Percentiles rank a stretch among this genome's conserved stretches.
Evolutionary conservation across 2,329 filamentous ascomycete species (phyloP).

Genomic region (Botrytis hyacinthi): DNA sequence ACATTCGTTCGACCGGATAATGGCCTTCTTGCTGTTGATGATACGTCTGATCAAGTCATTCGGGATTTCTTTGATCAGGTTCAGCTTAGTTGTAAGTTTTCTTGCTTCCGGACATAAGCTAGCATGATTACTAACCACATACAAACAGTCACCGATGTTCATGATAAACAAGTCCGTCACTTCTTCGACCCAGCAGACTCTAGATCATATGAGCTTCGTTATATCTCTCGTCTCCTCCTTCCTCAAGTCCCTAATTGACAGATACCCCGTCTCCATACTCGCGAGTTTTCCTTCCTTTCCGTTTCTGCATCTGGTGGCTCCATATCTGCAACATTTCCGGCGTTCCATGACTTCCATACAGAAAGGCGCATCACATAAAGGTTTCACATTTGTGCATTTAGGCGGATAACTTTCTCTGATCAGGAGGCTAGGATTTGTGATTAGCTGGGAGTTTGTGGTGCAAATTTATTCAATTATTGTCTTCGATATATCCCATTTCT

Average conservation of each 20-base stretch:
- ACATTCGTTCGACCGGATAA: constrained; percentile 46
- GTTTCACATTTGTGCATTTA: constrained; percentile 10
- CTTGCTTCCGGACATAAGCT: no score
- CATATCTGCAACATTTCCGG: constrained; percentile 11
- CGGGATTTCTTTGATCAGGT: constrained; percentile 55
- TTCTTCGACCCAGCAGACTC: constrained; percentile 41
- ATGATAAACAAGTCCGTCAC: constrained; percentile 36
- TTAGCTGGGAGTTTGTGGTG: constrained; percentile 14
- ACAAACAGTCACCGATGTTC: constrained; percentile 34
- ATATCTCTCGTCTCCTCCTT: constrained; percentile 49
- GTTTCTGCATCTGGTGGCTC: background rate
- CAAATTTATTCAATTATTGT: background rate
- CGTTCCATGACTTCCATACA: constrained; percentile 10
- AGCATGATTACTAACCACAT: constrained; percentile 21
- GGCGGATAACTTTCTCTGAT: background rate
- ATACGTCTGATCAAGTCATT: constrained; percentile 42
- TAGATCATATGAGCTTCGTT: constrained; percentile 51
- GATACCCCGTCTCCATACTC: background rate
- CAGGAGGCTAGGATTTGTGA: background rate
- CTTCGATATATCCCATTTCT: constrained; percentile 5
- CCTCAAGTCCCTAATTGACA: constrained; percentile 16
- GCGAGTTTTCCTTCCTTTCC: constrained; percentile 4
- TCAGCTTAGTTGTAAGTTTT: constrained; percentile 55
- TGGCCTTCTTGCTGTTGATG: constrained; percentile 42
- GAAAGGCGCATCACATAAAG: constrained; percentile 1